Conservation (phyloP, 768 basidiomycete genomes). For the Inosperma sp. region DNA sequence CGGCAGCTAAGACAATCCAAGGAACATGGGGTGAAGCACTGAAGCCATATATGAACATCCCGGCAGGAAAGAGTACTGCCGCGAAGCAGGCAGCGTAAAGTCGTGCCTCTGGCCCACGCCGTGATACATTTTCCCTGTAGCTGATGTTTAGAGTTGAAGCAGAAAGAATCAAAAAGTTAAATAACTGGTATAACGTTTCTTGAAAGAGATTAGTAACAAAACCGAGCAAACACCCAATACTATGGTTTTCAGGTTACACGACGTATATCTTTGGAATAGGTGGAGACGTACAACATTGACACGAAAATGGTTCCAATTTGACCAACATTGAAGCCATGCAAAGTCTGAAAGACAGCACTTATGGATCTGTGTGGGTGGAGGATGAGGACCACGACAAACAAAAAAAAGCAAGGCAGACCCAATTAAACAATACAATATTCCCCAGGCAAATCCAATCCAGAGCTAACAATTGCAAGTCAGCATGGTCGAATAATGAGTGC, state of each 20-base stretch:
- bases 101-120: slow-evolving; percentile 52
- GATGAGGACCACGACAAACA: not conserved
- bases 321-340: slow-evolving; percentile 59
- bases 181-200: slow-evolving; percentile 46
- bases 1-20: slow-evolving; percentile 61
- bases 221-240: slow-evolving; percentile 53
- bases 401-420: slow-evolving; percentile 37
- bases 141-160: not conserved
- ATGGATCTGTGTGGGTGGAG: slow-evolving; percentile 41
- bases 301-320: slow-evolving; percentile 57
- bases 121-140: slow-evolving; percentile 31
- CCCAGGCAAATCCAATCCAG: slow-evolving; percentile 77
- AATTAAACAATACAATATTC: slow-evolving; percentile 64
- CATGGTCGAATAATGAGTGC: slow-evolving; percentile 12
- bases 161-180: slow-evolving; percentile 11
- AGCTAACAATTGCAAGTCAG: slow-evolving; percentile 34
- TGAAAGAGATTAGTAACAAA: slow-evolving; percentile 44
- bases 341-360: slow-evolving; percentile 46
- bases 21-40: slow-evolving; percentile 48
- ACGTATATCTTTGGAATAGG: not conserved
- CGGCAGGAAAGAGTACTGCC: slow-evolving; percentile 47
- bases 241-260: slow-evolving; percentile 21
- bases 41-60: slow-evolving; percentile 76
- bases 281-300: slow-evolving; percentile 45
- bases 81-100: slow-evolving; percentile 54